phyloP scores from a whole-genome alignment of 2,329 filamentous ascomycete species.

The Monosporascus sp. region DNA sequence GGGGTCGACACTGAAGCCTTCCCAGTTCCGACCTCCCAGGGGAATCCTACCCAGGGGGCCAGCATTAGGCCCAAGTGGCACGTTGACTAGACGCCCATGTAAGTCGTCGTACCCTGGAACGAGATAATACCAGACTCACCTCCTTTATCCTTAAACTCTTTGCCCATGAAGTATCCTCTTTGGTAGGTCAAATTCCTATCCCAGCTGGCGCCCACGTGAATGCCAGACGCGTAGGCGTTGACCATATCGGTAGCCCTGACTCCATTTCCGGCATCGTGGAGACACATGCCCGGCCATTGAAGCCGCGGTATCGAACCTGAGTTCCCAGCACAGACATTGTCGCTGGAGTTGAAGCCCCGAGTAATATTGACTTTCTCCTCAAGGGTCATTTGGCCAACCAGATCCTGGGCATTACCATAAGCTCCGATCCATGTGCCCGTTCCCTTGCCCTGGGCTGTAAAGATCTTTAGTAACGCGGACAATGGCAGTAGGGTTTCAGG shows the following conservation, averaged over 20 bases:
- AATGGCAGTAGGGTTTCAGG: background rate
- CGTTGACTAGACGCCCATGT: slow-evolving; percentile 34
- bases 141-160: slow-evolving; percentile 51
- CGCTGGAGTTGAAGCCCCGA: slow-evolving; percentile 32
- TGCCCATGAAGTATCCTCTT: slow-evolving; percentile 47
- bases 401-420: slow-evolving; percentile 49
- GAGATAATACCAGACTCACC: slow-evolving; percentile 12
- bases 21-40: slow-evolving; percentile 67
- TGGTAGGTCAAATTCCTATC: slow-evolving; percentile 47
- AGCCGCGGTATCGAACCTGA: slow-evolving; percentile 40
- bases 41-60: slow-evolving; percentile 63
- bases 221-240: slow-evolving; percentile 40
- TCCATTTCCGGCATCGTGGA: slow-evolving; percentile 45
- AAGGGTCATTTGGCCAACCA: slow-evolving; percentile 59
- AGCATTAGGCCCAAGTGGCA: slow-evolving; percentile 62
- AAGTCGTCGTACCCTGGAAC: background rate
- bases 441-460: slow-evolving; percentile 26
- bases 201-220: slow-evolving; percentile 48
- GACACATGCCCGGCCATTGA: slow-evolving; percentile 40
- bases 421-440: slow-evolving; percentile 47
- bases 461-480: background rate
- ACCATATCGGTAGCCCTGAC: slow-evolving; percentile 43
- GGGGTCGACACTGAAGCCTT: slow-evolving; percentile 59
- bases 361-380: slow-evolving; percentile 57
- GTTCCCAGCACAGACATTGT: slow-evolving; percentile 46